Base-by-base conservation (phyloP, 2,329 filamentous ascomycete genomes). In the Chaetomium strumarium region DNA sequence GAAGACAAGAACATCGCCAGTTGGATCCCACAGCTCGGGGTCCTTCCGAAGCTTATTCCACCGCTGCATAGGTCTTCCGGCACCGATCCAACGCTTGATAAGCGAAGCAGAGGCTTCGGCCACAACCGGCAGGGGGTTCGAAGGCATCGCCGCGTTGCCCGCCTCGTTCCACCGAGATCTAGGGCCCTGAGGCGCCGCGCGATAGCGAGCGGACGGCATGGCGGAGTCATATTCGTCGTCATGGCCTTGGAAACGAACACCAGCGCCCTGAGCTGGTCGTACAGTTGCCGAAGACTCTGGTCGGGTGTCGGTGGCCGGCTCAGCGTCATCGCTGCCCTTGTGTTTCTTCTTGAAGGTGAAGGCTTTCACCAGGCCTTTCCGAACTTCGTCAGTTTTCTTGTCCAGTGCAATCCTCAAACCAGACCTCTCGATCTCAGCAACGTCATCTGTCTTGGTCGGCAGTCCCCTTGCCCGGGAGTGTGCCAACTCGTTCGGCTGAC, bases 11-110 rank as follows among this genome's bases (percentile, higher is more conserved):
- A 81, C 80, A 54, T 84, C 80, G 19, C 80, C 80, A 52, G 80
- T 78, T 0, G 75, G 74, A 58, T 83, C 78, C 80, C 80, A 84
- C 2, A 83, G 65, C 58, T 83, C 80, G 1, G 78, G 77, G 45
- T 83, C 80, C 61, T 81, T 80, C 10, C 76, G 71, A 2, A 81
- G 67, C 61, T 80, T 80, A 59, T 79, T 80, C 78, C 78, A 81
- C 30, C 72, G 68, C 46, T 76, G 72, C 0, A 75, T 70, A 0
- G 75, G 71, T 13, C 73, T 67, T 1, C 77, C 77, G 3, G 66
- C 70, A 0, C 78, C 78, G 12, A 75, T 67, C 78, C 78, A 82
- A 12, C 77, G 74, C 60, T 74, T 78, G 52, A 80, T 74, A 2
- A 71, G 68, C 0, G 74, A 71, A 14, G 66, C 58, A 10, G 56